Percentiles rank a stretch among this genome's conserved stretches.
Conservation (phyloP, 2,329 filamentous ascomycete genomes). For the Thermothelomyces thermophilus region DNA sequence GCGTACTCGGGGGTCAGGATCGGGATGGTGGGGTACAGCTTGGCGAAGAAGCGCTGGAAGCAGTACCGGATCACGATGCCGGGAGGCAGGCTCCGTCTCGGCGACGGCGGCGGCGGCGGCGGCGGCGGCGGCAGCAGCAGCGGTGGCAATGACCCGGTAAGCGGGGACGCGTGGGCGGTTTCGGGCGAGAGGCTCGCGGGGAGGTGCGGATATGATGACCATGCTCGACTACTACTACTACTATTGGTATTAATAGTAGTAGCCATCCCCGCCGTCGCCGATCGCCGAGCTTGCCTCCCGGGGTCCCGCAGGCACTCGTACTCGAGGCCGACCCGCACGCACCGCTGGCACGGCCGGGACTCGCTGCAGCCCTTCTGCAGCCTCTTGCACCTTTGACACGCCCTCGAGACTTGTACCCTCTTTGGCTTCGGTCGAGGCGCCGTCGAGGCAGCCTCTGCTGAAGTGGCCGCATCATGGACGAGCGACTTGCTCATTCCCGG, state of each 20-base stretch:
- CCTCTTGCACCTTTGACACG: slow-evolving; percentile 38
- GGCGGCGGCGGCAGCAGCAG: neutral
- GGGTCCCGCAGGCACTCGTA: slow-evolving; percentile 34
- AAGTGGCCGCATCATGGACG: neutral
- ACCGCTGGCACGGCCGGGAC: slow-evolving; percentile 38
- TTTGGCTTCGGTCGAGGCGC: neutral
- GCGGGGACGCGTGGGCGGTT: neutral
- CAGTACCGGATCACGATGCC: slow-evolving; percentile 3
- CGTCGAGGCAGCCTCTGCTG: no score
- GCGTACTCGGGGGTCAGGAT: slow-evolving; percentile 7
- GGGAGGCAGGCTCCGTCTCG: neutral
- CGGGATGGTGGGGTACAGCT: slow-evolving; percentile 6
- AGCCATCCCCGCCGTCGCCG: neutral
- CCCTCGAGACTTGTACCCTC: slow-evolving; percentile 35
- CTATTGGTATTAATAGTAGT: no score
- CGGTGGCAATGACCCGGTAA: neutral
- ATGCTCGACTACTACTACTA: neutral
- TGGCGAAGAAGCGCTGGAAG: neutral
- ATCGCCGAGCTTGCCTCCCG: no score
- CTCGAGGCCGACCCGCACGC: slow-evolving; percentile 36
- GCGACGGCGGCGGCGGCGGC: neutral
- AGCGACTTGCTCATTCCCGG: neutral
- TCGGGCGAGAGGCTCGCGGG: slow-evolving; percentile 6
- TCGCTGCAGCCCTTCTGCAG: slow-evolving; percentile 40
- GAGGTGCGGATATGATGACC: slow-evolving; percentile 3